phyloP scores from a whole-genome alignment of 441 rosid genomes.

The Biscutella laevigata region DNA sequence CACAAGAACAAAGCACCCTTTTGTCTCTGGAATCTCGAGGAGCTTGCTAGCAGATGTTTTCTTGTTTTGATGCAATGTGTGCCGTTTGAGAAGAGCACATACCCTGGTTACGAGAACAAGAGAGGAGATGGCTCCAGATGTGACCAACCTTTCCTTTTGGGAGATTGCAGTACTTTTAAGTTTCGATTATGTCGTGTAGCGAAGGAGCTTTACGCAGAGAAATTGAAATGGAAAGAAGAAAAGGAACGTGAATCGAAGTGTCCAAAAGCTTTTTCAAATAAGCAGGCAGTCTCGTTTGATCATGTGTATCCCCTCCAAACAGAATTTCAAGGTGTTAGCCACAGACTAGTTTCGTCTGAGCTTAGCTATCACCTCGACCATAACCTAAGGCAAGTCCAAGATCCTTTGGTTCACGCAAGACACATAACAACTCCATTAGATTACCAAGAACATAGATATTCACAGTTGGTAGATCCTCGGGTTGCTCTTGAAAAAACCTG shows the following conservation, averaged over 20 bases:
- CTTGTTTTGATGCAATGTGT: conserved; percentile 23
- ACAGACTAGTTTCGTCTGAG: not conserved
- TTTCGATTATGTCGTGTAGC: conserved; percentile 22
- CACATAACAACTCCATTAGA: not conserved
- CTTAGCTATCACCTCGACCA: not conserved
- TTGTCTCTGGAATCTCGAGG: conserved; percentile 42
- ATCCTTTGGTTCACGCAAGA: conserved; percentile 12
- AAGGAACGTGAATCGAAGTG: conserved; percentile 13
- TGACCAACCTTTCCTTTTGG: conserved; percentile 41
- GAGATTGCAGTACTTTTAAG: conserved; percentile 42
- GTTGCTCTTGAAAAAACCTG: not conserved
- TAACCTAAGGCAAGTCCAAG: conserved; percentile 6
- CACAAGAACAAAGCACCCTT: conserved; percentile 44
- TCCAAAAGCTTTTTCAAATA: not conserved
- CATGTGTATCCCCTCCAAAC: not conserved
- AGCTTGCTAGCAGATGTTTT: conserved; percentile 34
- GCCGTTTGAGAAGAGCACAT: conserved; percentile 29
- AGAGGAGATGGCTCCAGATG: conserved; percentile 42
- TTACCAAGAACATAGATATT: not conserved
- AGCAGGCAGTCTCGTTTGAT: not conserved
- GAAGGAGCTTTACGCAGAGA: conserved; percentile 24
- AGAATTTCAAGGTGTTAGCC: not conserved
- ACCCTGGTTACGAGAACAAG: conserved; percentile 50
- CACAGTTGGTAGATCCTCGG: not conserved
- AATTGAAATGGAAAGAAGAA: not conserved